Evolutionary conservation across 768 basidiomycete genomes (phyloP).

Genomic region (Calocybe gangraenosa): DNA sequence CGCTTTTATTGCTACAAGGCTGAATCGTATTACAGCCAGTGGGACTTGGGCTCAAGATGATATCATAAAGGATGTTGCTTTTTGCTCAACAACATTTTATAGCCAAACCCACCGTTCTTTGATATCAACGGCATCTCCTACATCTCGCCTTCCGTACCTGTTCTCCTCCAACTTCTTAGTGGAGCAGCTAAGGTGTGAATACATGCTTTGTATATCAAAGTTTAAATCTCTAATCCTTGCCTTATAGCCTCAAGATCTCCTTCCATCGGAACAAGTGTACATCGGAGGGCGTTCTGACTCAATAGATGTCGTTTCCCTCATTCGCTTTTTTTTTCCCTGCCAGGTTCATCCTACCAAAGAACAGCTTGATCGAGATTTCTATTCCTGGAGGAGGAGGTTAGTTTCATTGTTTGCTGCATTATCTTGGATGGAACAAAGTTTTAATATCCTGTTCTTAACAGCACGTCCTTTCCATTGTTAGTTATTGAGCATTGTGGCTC

Average conservation of each 20-base stretch:
- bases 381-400: slow-evolving; percentile 31
- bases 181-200: slow-evolving; percentile 29
- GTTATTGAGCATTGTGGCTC: background rate
- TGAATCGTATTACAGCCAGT: too few species aligned
- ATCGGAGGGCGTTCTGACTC: background rate
- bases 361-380: slow-evolving; percentile 18
- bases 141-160: slow-evolving; percentile 37
- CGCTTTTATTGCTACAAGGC: too few species aligned
- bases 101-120: slow-evolving; percentile 28
- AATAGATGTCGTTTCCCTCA: background rate
- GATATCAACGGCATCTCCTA: slow-evolving; percentile 30
- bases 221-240: too few species aligned
- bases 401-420: background rate
- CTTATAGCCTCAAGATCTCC: slow-evolving; percentile 34
- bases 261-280: slow-evolving; percentile 32
- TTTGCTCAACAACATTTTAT: background rate
- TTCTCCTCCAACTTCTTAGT: slow-evolving; percentile 50
- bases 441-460: background rate
- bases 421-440: background rate
- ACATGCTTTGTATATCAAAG: too few species aligned
- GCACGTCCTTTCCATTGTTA: slow-evolving; percentile 29
- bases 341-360: slow-evolving; percentile 13
- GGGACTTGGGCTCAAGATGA: too few species aligned
- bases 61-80: background rate
- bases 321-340: background rate